These are phyloP conservation scores for Epichloe festucae DNA, from an alignment of 2,329 filamentous ascomycete species.

Conservation along the genomic window DNA sequence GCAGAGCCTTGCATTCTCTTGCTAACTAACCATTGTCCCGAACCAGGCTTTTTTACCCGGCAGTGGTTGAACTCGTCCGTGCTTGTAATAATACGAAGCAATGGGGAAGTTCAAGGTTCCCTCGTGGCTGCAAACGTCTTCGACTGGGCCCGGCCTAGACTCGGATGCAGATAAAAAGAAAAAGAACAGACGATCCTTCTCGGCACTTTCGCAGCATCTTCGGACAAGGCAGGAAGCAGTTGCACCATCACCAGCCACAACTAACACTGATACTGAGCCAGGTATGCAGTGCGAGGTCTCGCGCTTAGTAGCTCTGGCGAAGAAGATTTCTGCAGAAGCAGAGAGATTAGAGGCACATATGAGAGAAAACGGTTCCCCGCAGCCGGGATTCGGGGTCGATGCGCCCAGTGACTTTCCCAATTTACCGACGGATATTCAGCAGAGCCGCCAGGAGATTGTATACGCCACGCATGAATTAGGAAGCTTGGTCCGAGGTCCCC, in stretches of 20 bases:
- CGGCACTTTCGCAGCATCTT: slow-evolving; percentile 14
- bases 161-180: slow-evolving; percentile 20
- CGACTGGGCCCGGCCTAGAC: slow-evolving; percentile 7
- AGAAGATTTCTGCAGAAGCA: slow-evolving; percentile 33
- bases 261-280: background rate
- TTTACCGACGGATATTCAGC: slow-evolving; percentile 32
- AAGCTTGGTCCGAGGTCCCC: slow-evolving; percentile 34
- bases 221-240: slow-evolving; percentile 10
- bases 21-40: background rate
- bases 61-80: background rate
- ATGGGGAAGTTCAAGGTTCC: slow-evolving; percentile 24
- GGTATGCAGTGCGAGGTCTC: slow-evolving; percentile 15
- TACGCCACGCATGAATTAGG: slow-evolving; percentile 35
- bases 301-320: slow-evolving; percentile 31
- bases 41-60: background rate
- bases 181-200: slow-evolving; percentile 21
- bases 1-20: background rate
- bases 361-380: slow-evolving; percentile 25
- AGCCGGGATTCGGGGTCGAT: slow-evolving; percentile 33
- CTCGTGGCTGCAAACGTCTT: slow-evolving; percentile 20
- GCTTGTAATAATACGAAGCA: background rate
- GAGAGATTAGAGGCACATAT: slow-evolving; percentile 36
- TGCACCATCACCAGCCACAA: background rate
- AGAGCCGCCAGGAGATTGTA: slow-evolving; percentile 33
- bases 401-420: slow-evolving; percentile 32